Evolutionary conservation across 2,329 filamentous ascomycete genomes (phyloP), one percentile per base, ranked within the genome.

Genomic region (Teratosphaeria destructans): DNA sequence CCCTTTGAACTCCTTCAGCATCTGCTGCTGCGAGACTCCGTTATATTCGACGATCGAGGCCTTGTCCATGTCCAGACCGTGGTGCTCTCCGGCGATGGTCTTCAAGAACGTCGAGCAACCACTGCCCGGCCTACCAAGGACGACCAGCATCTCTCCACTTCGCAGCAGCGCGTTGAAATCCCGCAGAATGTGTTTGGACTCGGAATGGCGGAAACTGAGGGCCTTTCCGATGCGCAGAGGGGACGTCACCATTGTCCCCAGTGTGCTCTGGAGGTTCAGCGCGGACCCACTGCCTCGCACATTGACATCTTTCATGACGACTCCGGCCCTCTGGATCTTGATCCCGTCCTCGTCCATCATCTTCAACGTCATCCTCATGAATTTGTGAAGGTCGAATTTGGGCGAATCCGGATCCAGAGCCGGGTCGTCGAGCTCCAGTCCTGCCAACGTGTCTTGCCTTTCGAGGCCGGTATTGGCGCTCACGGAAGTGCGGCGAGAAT

Each of bases 281-380:
- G 85, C 85, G 2, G 81, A 79, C 0, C 86, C 87, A 0, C 84
- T 85, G 0, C 87, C 87, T 5, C 79, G 85, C 0, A 90, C 84
- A 59, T 81, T 82, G 37, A 90, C 78, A 57, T 87, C 78, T 61
- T 82, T 82, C 74, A 84, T 89, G 0, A 81, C 80, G 6, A 89
- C 77, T 3, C 85, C 85, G 0, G 85, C 81, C 6, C 76, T 75
- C 64, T 76, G 80, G 62, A 75, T 73, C 60, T 77, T 78, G 54
- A 85, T 74, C 0, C 82, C 81, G 60, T 86, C 81, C 19, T 78
- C 78, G 39, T 83, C 77, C 39, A 85, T 71, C 35, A 80, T 65
- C 55, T 76, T 74, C 63, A 82, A 70, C 57, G 78, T 75, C 72
- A 78, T 77, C 8, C 74, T 75, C 53, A 78, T 69, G 72, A 79